Evolutionary conservation across 164 flowering plant genomes (phyloP).

Genomic region (Magnolia changhungtana): DNA sequence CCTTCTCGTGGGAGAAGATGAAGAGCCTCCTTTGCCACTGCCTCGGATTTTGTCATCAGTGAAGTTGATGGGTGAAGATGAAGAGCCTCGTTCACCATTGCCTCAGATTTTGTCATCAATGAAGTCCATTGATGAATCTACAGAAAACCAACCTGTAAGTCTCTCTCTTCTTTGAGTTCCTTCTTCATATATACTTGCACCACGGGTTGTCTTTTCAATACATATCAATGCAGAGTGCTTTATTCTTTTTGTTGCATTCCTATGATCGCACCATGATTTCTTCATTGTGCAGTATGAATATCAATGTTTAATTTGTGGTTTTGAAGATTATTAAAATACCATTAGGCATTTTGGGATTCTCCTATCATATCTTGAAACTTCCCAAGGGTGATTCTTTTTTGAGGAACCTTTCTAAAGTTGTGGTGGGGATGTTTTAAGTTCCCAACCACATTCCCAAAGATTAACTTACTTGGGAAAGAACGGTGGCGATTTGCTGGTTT

Average conservation of each 20-base stretch:
- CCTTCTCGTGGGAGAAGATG: conserved; percentile 42
- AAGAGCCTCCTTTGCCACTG: conserved; percentile 1
- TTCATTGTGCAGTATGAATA: neutral
- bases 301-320: neutral
- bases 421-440: neutral
- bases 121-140: conserved; percentile 22
- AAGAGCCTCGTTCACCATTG: neutral
- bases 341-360: neutral
- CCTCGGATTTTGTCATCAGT: conserved; percentile 21
- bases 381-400: neutral
- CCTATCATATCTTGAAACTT: neutral
- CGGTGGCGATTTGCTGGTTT: too few species aligned
- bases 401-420: neutral
- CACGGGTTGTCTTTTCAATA: neutral
- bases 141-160: conserved; percentile 38
- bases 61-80: conserved; percentile 21
- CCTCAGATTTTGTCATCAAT: conserved; percentile 21
- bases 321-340: neutral
- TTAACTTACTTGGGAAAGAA: too few species aligned
- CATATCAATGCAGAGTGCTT: neutral
- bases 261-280: neutral
- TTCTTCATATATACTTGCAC: neutral
- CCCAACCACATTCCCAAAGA: neutral
- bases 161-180: neutral
- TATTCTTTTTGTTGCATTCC: neutral